Conservation (phyloP, 108 stramenopile genomes). For the Cyclotella kingstonii region DNA sequence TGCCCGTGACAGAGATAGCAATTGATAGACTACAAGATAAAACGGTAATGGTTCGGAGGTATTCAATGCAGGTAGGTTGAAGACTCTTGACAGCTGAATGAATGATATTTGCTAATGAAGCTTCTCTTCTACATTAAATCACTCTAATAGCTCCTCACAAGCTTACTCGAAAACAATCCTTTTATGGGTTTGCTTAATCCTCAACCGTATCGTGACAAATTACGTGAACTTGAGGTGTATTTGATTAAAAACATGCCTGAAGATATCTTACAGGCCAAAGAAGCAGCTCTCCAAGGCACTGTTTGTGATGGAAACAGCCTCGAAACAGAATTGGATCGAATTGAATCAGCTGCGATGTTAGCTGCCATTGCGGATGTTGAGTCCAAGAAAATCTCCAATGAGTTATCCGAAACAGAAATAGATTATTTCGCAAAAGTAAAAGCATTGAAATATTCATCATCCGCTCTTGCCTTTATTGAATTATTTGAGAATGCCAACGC, state of each 20-base stretch:
- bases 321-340: constrained; percentile 42
- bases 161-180: constrained; percentile 91
- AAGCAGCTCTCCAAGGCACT: constrained; percentile 55
- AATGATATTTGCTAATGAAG: neutral
- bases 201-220: constrained; percentile 68
- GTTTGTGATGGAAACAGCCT: constrained; percentile 30
- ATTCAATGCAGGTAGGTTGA: constrained; percentile 81
- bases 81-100: neutral
- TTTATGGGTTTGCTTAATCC: constrained; percentile 90
- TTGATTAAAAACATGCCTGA: constrained; percentile 68
- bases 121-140: neutral
- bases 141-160: constrained; percentile 64
- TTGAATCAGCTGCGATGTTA: constrained; percentile 66
- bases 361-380: constrained; percentile 73
- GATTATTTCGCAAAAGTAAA: constrained; percentile 63
- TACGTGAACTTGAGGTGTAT: constrained; percentile 61
- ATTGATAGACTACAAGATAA: constrained; percentile 91
- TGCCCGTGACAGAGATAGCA: constrained; percentile 78
- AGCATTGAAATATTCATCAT: constrained; percentile 75
- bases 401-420: constrained; percentile 46
- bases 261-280: constrained; percentile 61
- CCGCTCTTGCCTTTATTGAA: constrained; percentile 78
- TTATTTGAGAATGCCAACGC: constrained; percentile 75
- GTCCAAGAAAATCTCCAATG: constrained; percentile 22
- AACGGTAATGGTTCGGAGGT: constrained; percentile 91